Percentiles rank a stretch among this genome's conserved stretches.
These are phyloP conservation scores for Penicillium hesseltinei DNA, from an alignment of 2,329 filamentous ascomycete species.

Conservation along the genomic window DNA sequence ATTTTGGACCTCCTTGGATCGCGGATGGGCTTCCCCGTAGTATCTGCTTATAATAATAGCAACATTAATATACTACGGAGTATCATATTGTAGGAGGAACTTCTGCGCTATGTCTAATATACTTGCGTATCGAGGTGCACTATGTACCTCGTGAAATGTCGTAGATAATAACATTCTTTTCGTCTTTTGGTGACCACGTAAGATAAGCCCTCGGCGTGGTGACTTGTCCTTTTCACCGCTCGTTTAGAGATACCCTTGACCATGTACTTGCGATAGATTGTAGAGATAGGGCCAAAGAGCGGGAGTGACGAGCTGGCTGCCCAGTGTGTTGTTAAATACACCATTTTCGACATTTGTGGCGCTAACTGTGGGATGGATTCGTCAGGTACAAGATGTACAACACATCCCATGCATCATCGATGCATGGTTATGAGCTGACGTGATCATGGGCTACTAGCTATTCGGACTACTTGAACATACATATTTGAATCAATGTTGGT, in stretches of 20 bases:
- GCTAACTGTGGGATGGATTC: neutral
- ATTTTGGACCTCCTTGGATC: slow-evolving; percentile 1
- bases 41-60: neutral
- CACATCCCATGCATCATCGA: neutral
- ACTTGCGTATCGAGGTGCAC: neutral
- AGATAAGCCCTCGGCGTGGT: slow-evolving; percentile 1
- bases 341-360: neutral
- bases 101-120: neutral
- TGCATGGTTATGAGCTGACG: slow-evolving; percentile 1
- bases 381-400: slow-evolving; percentile 12
- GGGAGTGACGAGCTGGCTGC: slow-evolving; percentile 4
- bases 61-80: neutral
- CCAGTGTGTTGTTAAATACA: neutral
- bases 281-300: neutral
- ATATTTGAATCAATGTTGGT: neutral
- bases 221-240: slow-evolving; percentile 12
- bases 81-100: neutral
- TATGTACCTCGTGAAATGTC: neutral
- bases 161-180: slow-evolving; percentile 5
- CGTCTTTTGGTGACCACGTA: neutral
- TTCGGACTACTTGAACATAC: neutral
- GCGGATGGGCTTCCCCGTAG: neutral
- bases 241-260: slow-evolving; percentile 1
- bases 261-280: neutral
- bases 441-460: neutral